These are phyloP conservation scores for Nakaseomyces nivariensis DNA, from an alignment of 1,139 yeast genomes.

Conservation along the genomic window DNA sequence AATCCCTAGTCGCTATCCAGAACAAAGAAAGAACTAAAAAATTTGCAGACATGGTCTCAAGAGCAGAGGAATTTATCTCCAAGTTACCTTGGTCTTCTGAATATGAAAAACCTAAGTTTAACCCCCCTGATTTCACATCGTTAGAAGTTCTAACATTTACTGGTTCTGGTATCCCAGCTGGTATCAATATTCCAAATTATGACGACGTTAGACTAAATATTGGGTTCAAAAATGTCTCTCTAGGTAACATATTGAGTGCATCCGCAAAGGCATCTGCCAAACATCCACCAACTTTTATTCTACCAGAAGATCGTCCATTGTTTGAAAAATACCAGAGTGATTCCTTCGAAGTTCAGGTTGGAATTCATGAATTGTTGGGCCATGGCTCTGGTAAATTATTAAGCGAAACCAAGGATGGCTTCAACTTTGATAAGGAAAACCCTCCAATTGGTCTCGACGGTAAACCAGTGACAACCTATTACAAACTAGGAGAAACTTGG, in stretches of 20 bases:
- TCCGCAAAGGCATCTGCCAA: constrained; percentile 45
- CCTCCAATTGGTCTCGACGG: constrained; percentile 53
- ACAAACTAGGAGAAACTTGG: constrained; percentile 81
- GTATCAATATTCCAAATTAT: constrained; percentile 85
- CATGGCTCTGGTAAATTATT: constrained; percentile 84
- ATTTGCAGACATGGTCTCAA: constrained; percentile 56
- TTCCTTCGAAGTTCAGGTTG: constrained; percentile 87
- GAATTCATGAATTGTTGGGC: constrained; percentile 84
- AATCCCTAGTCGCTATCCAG: constrained; percentile 86
- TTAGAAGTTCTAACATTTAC: constrained; percentile 84
- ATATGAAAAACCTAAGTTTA: constrained; percentile 75
- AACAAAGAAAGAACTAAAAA: constrained; percentile 78
- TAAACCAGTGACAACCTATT: constrained; percentile 53
- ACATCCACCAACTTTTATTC: constrained; percentile 62
- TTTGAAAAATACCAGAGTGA: constrained; percentile 69
- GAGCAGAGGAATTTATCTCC: constrained; percentile 55
- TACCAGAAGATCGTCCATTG: constrained; percentile 40
- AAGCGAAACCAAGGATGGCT: constrained; percentile 55
- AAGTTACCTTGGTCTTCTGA: constrained; percentile 67
- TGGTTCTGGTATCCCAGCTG: constrained; percentile 86
- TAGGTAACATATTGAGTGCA: constrained; percentile 76
- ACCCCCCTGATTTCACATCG: constrained; percentile 87
- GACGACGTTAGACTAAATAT: constrained; percentile 74
- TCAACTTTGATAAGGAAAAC: constrained; percentile 54
- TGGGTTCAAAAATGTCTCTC: constrained; percentile 82